Percentiles rank a stretch among this genome's conserved stretches.
These are phyloP conservation scores for Lachnellula subtilissima DNA, from an alignment of 2,329 filamentous ascomycete species.

Conservation along the genomic window DNA sequence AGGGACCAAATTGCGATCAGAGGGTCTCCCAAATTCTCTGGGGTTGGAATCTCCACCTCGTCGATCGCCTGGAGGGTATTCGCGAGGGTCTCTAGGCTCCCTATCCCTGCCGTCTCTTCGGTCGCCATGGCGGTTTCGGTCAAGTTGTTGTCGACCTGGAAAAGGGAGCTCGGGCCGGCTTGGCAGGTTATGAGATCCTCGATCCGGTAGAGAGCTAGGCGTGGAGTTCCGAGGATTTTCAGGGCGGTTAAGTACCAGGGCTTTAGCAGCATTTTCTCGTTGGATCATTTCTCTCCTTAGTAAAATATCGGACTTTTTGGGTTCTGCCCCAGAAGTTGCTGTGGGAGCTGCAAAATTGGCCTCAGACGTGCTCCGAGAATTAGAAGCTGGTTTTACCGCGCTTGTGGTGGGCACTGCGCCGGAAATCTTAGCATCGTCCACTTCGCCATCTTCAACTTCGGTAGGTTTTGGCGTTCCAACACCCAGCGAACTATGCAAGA, in stretches of 20 bases:
- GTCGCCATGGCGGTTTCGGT: conserved; percentile 30
- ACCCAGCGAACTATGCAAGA: conserved; percentile 27
- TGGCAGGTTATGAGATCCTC: conserved; percentile 25
- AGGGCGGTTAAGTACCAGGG: conserved; percentile 19
- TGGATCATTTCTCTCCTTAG: conserved; percentile 26
- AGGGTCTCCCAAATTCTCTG: conserved; percentile 25
- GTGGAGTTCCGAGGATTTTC: conserved; percentile 17
- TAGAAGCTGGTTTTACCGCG: background rate
- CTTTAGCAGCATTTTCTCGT: conserved; percentile 25
- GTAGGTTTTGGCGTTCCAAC: conserved; percentile 29
- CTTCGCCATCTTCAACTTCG: conserved; percentile 69
- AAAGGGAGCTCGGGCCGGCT: conserved; percentile 31
- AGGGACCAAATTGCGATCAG: conserved; percentile 19
- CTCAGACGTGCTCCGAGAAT: background rate
- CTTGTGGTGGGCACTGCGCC: conserved; percentile 2
- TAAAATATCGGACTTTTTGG: conserved; percentile 26
- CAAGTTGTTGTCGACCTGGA: conserved; percentile 25
- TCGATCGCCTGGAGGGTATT: conserved; percentile 25
- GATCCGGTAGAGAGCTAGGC: conserved; percentile 13
- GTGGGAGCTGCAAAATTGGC: conserved; percentile 4
- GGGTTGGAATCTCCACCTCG: conserved; percentile 20
- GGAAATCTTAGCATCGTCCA: conserved; percentile 52
- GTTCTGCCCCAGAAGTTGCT: conserved; percentile 11
- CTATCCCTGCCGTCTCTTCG: conserved; percentile 28
- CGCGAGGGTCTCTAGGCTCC: conserved; percentile 25